phyloP scores from a whole-genome alignment of 495 filamentous ascomycete genomes.

The Daldinia decipiens region DNA sequence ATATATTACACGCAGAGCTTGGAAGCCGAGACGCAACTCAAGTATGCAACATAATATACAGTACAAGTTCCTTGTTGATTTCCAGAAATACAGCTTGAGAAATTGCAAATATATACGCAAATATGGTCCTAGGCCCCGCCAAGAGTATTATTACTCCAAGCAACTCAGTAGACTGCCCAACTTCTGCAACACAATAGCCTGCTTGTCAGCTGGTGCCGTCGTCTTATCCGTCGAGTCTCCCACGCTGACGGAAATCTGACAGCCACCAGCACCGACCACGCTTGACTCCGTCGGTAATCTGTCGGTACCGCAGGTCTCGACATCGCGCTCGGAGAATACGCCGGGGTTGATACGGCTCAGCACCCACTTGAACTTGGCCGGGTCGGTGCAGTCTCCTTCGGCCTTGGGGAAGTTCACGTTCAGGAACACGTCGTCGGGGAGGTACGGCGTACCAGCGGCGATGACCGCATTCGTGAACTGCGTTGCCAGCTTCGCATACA shows the following conservation, averaged over 20 bases:
- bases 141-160: slow-evolving; percentile 11
- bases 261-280: slow-evolving; percentile 61
- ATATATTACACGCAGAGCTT: too few species aligned
- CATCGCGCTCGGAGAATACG: slow-evolving; percentile 62
- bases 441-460: slow-evolving; percentile 66
- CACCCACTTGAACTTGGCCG: slow-evolving; percentile 67
- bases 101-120: neutral
- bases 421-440: slow-evolving; percentile 67
- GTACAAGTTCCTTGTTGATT: neutral
- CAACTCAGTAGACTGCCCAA: slow-evolving; percentile 64
- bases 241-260: slow-evolving; percentile 71
- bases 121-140: neutral
- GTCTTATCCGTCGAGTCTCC: slow-evolving; percentile 66
- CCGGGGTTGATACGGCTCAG: slow-evolving; percentile 67
- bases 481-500: slow-evolving; percentile 70
- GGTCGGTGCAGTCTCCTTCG: slow-evolving; percentile 56
- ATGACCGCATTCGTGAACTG: slow-evolving; percentile 65
- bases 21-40: too few species aligned
- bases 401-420: slow-evolving; percentile 74
- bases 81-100: neutral
- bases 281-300: slow-evolving; percentile 67
- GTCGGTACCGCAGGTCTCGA: slow-evolving; percentile 63
- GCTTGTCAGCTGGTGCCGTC: slow-evolving; percentile 64
- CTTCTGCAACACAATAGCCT: slow-evolving; percentile 66
- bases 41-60: neutral